A percentile compares a stretch with the other conserved stretches of the same genome.
Evolutionary conservation across 352 stramenopile species (phyloP).

Genomic region (Pythium vanterpoolii): DNA sequence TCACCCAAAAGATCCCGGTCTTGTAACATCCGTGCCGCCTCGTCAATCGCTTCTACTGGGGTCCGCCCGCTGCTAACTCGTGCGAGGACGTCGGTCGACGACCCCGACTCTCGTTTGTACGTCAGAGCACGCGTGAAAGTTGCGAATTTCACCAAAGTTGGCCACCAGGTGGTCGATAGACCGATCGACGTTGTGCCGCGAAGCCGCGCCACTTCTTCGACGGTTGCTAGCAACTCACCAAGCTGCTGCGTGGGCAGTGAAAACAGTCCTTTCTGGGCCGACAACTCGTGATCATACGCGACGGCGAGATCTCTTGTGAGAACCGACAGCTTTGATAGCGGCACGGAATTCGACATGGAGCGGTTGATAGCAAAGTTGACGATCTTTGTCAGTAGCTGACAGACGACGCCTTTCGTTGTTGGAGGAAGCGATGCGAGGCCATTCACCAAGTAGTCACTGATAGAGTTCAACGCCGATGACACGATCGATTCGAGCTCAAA

Average conservation of each 20-base stretch:
- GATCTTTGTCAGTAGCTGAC: conserved; percentile 54
- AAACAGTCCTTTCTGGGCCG: conserved; percentile 56
- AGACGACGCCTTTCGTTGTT: conserved; percentile 46
- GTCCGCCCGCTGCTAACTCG: conserved; percentile 52
- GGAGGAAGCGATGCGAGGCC: conserved; percentile 31
- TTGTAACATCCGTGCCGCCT: conserved; percentile 28
- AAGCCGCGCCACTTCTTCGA: conserved; percentile 57
- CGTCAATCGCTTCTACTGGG: conserved; percentile 55
- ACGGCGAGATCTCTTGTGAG: conserved; percentile 50
- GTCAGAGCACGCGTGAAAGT: conserved; percentile 55
- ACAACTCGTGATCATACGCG: conserved; percentile 63
- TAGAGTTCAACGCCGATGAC: conserved; percentile 38
- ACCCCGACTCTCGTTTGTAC: conserved; percentile 35
- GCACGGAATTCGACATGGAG: conserved; percentile 48
- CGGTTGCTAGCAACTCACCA: conserved; percentile 51
- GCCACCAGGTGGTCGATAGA: conserved; percentile 48
- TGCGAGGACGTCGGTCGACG: conserved; percentile 37
- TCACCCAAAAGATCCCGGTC: conserved; percentile 39
- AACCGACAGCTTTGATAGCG: conserved; percentile 51
- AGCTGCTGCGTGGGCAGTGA: conserved; percentile 69
- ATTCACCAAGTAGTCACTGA: conserved; percentile 48
- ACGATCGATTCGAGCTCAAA: conserved; percentile 67
- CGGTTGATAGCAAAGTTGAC: conserved; percentile 63
- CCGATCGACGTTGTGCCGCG: conserved; percentile 47
- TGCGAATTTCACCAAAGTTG: conserved; percentile 55